Evolutionary conservation across 2,329 filamentous ascomycete species (phyloP), one percentile per base, ranked within the genome.

Genomic region (Chrysoporthe cubensis): DNA sequence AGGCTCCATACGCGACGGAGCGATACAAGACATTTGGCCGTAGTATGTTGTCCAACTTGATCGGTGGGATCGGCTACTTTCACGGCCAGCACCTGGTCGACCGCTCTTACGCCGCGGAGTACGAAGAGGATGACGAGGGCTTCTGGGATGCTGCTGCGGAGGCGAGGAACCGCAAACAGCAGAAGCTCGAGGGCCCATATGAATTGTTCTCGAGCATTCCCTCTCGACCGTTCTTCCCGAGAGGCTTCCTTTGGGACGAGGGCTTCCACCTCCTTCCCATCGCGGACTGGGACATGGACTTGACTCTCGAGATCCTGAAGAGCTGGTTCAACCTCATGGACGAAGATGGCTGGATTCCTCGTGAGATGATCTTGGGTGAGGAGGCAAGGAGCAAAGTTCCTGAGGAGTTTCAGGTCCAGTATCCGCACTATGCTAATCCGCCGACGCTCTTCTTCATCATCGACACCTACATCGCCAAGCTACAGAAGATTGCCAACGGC

Each of bases 301-400:
- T 98, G 63, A 90, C 92, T 3, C 82, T 91, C 42, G 93, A 97
- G 71, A 93, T 99, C 71, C 87, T 98, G 70, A 92, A 91, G 80
- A 97, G 93, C 79, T 99, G 96, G 96, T 96, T 96, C 81, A 93
- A 90, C 71, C 87, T 97, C 21, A 97, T 98, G 87, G 96, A 99
- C 72, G 91, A 96, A 18, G 94, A 98, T 77, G 96, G 96, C 65
- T 99, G 96, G 96, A 98, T 99, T 76, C 93, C 90, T 3, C 91
- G 96, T 63, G 96, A 99, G 81, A 94, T 97, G 80, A 98, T 99
- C 69, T 87, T 99, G 2, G 96, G 96, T 1, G 80, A 87, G 2
- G 96, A 99, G 81, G 96, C 96, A 59, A 90, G 95, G 71, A 97
- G 91, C 85, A 98, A 97, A 80, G 96, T 99, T 1, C 96, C 96